A percentile compares a stretch with the other conserved stretches of the same genome.
Conservation (phyloP, 257 asterid species). For the Solanum rostratum region DNA sequence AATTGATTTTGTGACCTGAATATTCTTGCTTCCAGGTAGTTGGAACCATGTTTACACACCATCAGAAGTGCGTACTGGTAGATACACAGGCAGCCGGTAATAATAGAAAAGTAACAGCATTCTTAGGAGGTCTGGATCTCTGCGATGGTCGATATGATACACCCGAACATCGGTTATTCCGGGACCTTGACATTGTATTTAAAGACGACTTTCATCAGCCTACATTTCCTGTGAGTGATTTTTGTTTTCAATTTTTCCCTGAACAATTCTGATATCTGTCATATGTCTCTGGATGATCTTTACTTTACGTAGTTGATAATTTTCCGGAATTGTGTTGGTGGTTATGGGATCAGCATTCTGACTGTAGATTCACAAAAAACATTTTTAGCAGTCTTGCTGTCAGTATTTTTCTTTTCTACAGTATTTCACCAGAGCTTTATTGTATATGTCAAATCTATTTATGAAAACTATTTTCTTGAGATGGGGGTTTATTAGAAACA, state of each 20-base stretch:
- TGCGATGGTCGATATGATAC: constrained; percentile 99
- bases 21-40: constrained; percentile 46
- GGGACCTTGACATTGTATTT: constrained; percentile 56
- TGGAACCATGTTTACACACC: constrained; percentile 77
- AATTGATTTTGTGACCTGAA: constrained; percentile 5
- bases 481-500: background rate
- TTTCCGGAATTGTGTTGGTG: background rate
- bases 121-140: constrained; percentile 85
- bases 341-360: background rate
- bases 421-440: background rate
- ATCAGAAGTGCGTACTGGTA: constrained; percentile 90
- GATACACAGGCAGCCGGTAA: constrained; percentile 83
- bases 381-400: background rate
- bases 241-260: background rate
- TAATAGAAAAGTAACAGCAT: constrained; percentile 75
- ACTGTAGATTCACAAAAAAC: background rate
- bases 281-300: background rate
- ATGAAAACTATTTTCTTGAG: background rate
- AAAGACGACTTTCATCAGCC: constrained; percentile 84
- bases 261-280: background rate
- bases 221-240: constrained; percentile 57
- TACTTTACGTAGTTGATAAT: background rate
- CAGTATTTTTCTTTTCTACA: background rate
- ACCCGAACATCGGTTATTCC: constrained; percentile 69
- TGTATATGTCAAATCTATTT: background rate